Percentiles rank a stretch among this genome's conserved stretches.
Conservation (phyloP, 352 stramenopile genomes). For the Phytophthora litchii region DNA sequence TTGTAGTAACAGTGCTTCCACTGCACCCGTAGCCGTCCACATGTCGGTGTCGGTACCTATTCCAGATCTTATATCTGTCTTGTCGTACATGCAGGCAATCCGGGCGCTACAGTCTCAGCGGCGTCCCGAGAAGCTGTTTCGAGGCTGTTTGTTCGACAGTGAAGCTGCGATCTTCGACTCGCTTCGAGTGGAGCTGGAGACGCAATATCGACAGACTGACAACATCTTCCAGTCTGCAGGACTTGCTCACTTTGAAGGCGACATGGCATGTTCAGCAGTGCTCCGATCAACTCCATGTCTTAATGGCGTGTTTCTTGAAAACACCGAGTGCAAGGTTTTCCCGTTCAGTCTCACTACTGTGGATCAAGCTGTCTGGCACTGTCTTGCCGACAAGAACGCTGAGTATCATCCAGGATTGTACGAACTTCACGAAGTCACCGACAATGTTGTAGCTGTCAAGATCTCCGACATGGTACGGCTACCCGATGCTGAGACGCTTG, state of each 20-base stretch:
- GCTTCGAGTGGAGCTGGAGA: slow-evolving; percentile 30
- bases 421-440: slow-evolving; percentile 17
- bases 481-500: slow-evolving; percentile 25
- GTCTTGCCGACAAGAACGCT: slow-evolving; percentile 19
- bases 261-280: slow-evolving; percentile 23
- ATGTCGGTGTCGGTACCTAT: neutral
- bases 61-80: slow-evolving; percentile 17
- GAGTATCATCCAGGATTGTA: slow-evolving; percentile 29
- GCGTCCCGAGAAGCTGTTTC: slow-evolving; percentile 17
- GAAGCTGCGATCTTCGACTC: slow-evolving; percentile 39
- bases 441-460: slow-evolving; percentile 32
- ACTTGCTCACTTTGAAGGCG: slow-evolving; percentile 33
- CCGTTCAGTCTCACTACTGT: slow-evolving; percentile 37
- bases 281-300: slow-evolving; percentile 7
- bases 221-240: slow-evolving; percentile 28
- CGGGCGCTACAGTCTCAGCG: slow-evolving; percentile 1
- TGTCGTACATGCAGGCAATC: slow-evolving; percentile 5
- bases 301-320: slow-evolving; percentile 36
- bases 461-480: slow-evolving; percentile 30
- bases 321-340: slow-evolving; percentile 40
- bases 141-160: slow-evolving; percentile 21
- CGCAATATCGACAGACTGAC: slow-evolving; percentile 37
- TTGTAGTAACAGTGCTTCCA: slow-evolving; percentile 29
- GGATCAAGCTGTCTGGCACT: slow-evolving; percentile 37
- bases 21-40: slow-evolving; percentile 11